Percentiles rank a stretch among this genome's conserved stretches.
Conservation (phyloP, 805 yeast genomes). For the Candida tibetensis region DNA sequence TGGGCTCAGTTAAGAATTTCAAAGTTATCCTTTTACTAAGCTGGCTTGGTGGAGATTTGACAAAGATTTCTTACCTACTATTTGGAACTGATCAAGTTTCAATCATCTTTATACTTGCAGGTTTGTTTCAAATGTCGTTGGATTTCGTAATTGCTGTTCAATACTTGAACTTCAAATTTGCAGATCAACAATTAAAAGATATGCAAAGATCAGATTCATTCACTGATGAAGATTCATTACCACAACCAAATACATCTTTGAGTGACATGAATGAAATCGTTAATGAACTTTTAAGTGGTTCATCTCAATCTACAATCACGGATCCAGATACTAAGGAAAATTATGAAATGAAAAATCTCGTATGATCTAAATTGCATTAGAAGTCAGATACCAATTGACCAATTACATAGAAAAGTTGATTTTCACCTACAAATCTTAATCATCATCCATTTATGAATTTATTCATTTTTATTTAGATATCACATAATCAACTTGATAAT, state of each 20-base stretch:
- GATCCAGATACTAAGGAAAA: no score
- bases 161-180: conserved; percentile 57
- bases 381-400: no score
- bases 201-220: not conserved
- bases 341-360: no score
- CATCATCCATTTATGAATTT: no score
- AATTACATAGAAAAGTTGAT: no score
- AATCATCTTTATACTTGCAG: conserved; percentile 62
- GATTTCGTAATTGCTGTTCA: conserved; percentile 74
- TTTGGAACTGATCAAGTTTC: conserved; percentile 75
- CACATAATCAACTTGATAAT: no score
- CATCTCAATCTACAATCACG: no score
- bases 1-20: conserved; percentile 74
- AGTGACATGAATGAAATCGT: conserved; percentile 4
- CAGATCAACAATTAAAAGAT: conserved; percentile 2
- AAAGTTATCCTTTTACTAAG: conserved; percentile 69
- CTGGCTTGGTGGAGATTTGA: conserved; percentile 87
- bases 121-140: conserved; percentile 71
- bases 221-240: not conserved
- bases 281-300: not conserved
- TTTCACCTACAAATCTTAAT: no score
- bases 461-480: no score
- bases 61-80: conserved; percentile 71
- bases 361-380: no score
- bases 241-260: not conserved